These are phyloP conservation scores for Spizellomyces sp. DNA, from an alignment of 192 early-diverging fungal genomes.

Conservation along the genomic window DNA sequence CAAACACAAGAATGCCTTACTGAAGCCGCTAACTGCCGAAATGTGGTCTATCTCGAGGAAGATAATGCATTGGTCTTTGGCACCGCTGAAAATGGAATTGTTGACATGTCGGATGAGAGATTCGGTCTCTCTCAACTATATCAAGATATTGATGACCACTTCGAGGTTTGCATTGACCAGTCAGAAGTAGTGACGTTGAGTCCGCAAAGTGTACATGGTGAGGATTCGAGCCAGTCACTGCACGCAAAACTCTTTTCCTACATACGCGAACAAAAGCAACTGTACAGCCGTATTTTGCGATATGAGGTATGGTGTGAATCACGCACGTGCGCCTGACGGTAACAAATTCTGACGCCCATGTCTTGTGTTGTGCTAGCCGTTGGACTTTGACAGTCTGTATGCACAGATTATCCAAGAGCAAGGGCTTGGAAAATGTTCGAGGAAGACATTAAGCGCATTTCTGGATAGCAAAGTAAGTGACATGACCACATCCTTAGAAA, in stretches of 20 bases:
- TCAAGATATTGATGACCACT: no score
- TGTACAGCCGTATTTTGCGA: slow-evolving; percentile 24
- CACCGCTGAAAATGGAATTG: no score
- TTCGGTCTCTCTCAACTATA: no score
- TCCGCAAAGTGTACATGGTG: no score
- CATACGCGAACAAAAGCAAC: slow-evolving; percentile 4
- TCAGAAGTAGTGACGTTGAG: no score
- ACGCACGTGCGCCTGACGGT: neutral
- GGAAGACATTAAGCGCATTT: slow-evolving; percentile 22
- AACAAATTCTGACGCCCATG: no score
- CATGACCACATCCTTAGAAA: neutral
- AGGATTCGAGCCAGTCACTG: neutral
- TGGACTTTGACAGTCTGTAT: slow-evolving; percentile 27
- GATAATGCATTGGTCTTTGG: no score
- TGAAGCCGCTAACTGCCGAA: no score
- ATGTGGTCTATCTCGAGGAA: no score
- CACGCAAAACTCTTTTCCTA: slow-evolving; percentile 13
- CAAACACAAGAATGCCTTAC: no score
- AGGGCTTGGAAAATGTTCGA: slow-evolving; percentile 18
- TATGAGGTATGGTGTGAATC: slow-evolving; percentile 10
- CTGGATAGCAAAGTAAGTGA: slow-evolving; percentile 17
- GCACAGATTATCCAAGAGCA: slow-evolving; percentile 9
- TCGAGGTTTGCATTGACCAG: no score
- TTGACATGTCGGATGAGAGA: no score
- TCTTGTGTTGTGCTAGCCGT: neutral